These are phyloP conservation scores for Carnegiea gigantea DNA, from an alignment of 179 eudicot species.

Conservation along the genomic window DNA sequence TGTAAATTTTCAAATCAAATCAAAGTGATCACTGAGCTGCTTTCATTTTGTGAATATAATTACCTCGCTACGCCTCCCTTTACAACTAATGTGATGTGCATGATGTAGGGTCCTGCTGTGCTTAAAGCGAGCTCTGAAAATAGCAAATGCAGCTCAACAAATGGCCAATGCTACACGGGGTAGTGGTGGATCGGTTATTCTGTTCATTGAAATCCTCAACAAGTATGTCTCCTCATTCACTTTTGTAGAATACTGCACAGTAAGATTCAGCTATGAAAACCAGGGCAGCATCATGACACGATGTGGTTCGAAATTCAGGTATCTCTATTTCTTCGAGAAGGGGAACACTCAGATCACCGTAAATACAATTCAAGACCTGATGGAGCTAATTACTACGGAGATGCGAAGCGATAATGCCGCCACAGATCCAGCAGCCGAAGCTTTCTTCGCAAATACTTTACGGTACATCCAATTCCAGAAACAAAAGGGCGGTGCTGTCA, in stretches of 20 bases:
- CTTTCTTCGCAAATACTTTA: conserved; percentile 79
- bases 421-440: conserved; percentile 71
- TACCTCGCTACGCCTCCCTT: not conserved
- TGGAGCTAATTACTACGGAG: conserved; percentile 81
- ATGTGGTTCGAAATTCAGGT: conserved; percentile 45
- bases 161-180: conserved; percentile 93
- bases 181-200: conserved; percentile 73
- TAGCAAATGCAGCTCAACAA: conserved; percentile 95
- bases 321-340: conserved; percentile 91
- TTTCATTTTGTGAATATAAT: not conserved
- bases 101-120: conserved; percentile 85
- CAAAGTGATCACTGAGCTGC: not conserved
- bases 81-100: conserved; percentile 12
- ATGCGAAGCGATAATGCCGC: conserved; percentile 60
- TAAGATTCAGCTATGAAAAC: not conserved
- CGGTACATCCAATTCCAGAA: conserved; percentile 92
- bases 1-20: not conserved
- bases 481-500: conserved; percentile 90
- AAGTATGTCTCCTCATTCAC: conserved; percentile 41
- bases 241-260: not conserved
- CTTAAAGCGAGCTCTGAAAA: conserved; percentile 89
- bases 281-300: not conserved
- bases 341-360: conserved; percentile 83
- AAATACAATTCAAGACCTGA: conserved; percentile 69
- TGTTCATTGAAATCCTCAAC: conserved; percentile 90